Evolutionary conservation across 768 basidiomycete genomes (phyloP).

Genomic region (Vararia minispora): DNA sequence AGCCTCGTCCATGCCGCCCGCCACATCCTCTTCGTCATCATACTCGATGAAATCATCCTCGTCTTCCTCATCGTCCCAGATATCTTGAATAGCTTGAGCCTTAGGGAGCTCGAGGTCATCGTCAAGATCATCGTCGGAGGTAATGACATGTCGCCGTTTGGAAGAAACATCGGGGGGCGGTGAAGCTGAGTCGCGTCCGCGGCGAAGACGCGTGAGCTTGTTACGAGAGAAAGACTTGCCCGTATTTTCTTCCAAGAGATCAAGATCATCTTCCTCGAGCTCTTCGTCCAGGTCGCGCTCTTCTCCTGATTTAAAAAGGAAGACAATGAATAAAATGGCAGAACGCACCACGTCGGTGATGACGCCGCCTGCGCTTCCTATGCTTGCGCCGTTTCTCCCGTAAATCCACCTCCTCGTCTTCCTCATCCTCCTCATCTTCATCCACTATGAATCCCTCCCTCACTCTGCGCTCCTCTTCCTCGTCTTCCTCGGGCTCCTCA

Average conservation of each 20-base stretch:
- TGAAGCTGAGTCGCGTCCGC: constrained; percentile 63
- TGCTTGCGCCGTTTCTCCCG: constrained; percentile 43
- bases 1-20: constrained; percentile 57
- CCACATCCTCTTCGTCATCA: constrained; percentile 48
- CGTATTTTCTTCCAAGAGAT: constrained; percentile 75
- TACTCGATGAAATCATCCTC: constrained; percentile 73
- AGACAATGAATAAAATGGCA: constrained; percentile 15
- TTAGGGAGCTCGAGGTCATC: constrained; percentile 41
- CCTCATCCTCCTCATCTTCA: constrained; percentile 80
- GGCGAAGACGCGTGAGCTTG: constrained; percentile 64
- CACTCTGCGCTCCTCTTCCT: constrained; percentile 72
- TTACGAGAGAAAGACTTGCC: constrained; percentile 50
- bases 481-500: constrained; percentile 85
- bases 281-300: constrained; percentile 48
- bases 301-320: constrained; percentile 17
- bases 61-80: constrained; percentile 86
- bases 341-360: constrained; percentile 46
- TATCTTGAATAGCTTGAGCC: constrained; percentile 51
- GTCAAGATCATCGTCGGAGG: constrained; percentile 68
- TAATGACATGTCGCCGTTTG: constrained; percentile 45
- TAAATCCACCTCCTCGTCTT: constrained; percentile 48
- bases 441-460: constrained; percentile 89
- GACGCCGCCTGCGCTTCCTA: constrained; percentile 58
- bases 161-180: constrained; percentile 53
- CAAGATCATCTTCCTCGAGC: constrained; percentile 83